A percentile compares a stretch with the other conserved stretches of the same genome.
phyloP scores from a whole-genome alignment of 306 rosid genomes.

The Dalbergia cochinchinensis region DNA sequence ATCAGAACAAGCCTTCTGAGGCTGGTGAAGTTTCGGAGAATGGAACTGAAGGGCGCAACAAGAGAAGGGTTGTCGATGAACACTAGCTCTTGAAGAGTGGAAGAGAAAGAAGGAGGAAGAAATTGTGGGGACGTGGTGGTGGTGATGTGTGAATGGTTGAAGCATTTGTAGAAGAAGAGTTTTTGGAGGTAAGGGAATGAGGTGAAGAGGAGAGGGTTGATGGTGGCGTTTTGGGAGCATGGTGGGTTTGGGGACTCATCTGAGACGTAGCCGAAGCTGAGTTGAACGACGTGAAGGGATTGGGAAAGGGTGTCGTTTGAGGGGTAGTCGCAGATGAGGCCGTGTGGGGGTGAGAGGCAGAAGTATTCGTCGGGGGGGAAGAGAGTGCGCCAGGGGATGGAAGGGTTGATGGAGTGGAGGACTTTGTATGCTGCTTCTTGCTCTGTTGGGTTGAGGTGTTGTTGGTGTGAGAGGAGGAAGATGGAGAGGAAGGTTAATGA shows the following conservation, averaged over 20 bases:
- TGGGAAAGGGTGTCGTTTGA: conserved; percentile 30
- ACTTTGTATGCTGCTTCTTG: conserved; percentile 59
- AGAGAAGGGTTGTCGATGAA: conserved; percentile 75
- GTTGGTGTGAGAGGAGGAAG: conserved; percentile 51
- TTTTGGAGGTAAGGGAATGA: conserved; percentile 69
- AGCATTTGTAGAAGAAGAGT: conserved; percentile 86
- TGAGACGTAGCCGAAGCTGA: conserved; percentile 80
- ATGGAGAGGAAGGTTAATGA: conserved; percentile 1
- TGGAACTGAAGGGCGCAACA: conserved; percentile 40
- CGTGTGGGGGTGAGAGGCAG: conserved; percentile 77
- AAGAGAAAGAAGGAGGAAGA: background rate
- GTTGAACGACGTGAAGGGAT: conserved; percentile 53
- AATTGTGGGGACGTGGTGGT: background rate
- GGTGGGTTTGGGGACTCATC: conserved; percentile 77
- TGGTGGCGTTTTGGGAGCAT: conserved; percentile 62
- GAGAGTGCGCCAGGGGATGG: conserved; percentile 68
- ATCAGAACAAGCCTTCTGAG: conserved; percentile 62
- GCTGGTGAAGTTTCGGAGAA: conserved; percentile 60
- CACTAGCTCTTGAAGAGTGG: conserved; percentile 69
- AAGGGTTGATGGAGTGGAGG: conserved; percentile 71
- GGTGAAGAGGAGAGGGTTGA: conserved; percentile 66
- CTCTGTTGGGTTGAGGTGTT: conserved; percentile 55
- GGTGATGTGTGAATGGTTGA: conserved; percentile 53
- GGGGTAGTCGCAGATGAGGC: conserved; percentile 63
- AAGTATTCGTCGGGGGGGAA: conserved; percentile 67